Evolutionary conservation across 2,329 filamentous ascomycete species (phyloP), one percentile per base, ranked within the genome.

Genomic region (Metarhizium humberi): DNA sequence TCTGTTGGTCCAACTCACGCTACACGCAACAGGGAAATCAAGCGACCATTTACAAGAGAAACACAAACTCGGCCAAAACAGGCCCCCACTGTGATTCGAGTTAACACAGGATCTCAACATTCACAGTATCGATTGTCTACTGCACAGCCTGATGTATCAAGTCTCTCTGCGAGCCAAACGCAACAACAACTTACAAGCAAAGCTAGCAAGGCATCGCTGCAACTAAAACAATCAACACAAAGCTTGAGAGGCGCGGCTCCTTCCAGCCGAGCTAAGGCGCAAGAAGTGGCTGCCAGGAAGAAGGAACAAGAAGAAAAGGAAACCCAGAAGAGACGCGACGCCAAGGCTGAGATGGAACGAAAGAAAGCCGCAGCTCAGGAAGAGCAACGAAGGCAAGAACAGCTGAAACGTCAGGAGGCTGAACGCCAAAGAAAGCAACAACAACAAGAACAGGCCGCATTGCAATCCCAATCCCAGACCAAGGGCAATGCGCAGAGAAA

Each of bases 281-380:
- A 92, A 25, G 84, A 92, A 54, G 77, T 87, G 50, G 89, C 87
- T 2, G 87, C 89, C 43, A 86, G 85, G 65, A 92, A 91, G 70
- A 92, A 87, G 66, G 90, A 95, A 67, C 86, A 85, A 67, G 91
- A 95, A 63, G 90, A 95, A 66, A 83, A 85, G 50, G 88, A 91
- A 60, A 82, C 84, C 14, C 85, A 91, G 63, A 83, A 86, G 51
- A 92, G 90, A 65, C 85, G 86, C 8, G 88, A 95, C 20, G 85
- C 87, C 42, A 96, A 95, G 71, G 81, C 85, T 16, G 89, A 95
- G 63, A 74, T 88, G 38, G 90, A 95, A 66, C 84, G 87, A 50
- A 90, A 91, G 72, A 80, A 87, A 57, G 81, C 82, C 50, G 82
- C 81, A 6, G 69, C 74, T 18, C 84, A 86, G 61, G 84, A 87